Evolutionary conservation across 164 flowering plant genomes (phyloP).

Genomic region (Magnolia sinica): DNA sequence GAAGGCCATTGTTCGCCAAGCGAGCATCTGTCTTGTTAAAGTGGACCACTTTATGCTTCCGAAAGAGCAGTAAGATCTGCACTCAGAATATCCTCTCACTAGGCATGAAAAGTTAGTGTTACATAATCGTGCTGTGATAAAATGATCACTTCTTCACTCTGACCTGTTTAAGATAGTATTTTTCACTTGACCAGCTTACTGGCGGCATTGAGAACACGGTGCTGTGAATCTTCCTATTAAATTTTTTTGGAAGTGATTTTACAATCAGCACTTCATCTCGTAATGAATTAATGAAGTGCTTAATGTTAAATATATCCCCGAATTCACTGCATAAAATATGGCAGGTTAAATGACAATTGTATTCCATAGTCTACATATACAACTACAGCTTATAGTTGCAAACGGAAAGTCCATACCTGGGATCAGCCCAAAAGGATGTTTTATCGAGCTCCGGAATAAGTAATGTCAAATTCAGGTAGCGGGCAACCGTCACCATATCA

Average conservation of each 20-base stretch:
- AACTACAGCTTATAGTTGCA: not conserved
- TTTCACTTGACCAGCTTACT: slow-evolving; percentile 89
- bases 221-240: slow-evolving; percentile 42
- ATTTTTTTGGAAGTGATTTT: slow-evolving; percentile 61
- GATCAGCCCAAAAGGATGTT: slow-evolving; percentile 90
- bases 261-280: slow-evolving; percentile 81
- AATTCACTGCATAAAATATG: slow-evolving; percentile 53
- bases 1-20: slow-evolving; percentile 73
- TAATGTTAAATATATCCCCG: slow-evolving; percentile 78
- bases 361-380: not conserved
- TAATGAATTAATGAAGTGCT: slow-evolving; percentile 75
- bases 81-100: not conserved
- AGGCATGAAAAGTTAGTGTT: not conserved
- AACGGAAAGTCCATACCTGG: slow-evolving; percentile 43
- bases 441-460: slow-evolving; percentile 92
- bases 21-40: slow-evolving; percentile 81
- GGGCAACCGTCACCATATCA: slow-evolving; percentile 91
- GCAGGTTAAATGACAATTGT: not conserved
- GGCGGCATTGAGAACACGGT: slow-evolving; percentile 63
- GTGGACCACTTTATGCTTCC: slow-evolving; percentile 51
- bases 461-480: slow-evolving; percentile 75
- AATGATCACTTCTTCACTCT: not conserved
- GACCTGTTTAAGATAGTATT: slow-evolving; percentile 80
- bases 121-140: not conserved
- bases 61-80: slow-evolving; percentile 74